These are phyloP conservation scores for Tuber magnatum DNA, from an alignment of 495 filamentous ascomycete species.

Conservation along the genomic window DNA sequence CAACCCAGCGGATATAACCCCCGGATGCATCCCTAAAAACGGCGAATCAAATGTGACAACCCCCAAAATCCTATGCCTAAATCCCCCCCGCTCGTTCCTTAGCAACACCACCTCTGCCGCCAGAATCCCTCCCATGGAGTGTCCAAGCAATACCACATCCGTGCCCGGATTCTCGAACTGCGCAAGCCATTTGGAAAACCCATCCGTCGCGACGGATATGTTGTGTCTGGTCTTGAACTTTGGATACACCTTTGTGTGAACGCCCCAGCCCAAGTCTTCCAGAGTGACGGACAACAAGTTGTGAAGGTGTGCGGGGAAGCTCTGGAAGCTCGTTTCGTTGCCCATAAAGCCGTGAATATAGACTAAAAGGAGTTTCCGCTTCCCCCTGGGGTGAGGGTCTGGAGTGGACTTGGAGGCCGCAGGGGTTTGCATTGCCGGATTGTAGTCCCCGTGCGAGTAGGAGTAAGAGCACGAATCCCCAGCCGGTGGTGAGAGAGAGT, in stretches of 20 bases:
- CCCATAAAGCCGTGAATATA: constrained; percentile 95
- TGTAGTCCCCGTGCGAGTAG: background rate
- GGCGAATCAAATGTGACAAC: constrained; percentile 81
- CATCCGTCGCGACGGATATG: constrained; percentile 64
- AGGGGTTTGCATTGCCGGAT: background rate
- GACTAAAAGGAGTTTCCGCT: constrained; percentile 62
- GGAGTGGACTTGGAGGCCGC: background rate
- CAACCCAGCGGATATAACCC: constrained; percentile 72
- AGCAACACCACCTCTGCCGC: constrained; percentile 70
- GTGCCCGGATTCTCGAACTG: constrained; percentile 67
- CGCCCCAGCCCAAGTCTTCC: constrained; percentile 57
- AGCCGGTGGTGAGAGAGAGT: background rate
- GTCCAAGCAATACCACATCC: constrained; percentile 77
- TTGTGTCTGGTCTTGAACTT: constrained; percentile 75
- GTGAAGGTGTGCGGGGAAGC: constrained; percentile 83
- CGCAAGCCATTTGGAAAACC: constrained; percentile 72
- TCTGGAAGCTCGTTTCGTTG: constrained; percentile 76
- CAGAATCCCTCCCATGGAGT: constrained; percentile 84
- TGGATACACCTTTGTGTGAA: constrained; percentile 89
- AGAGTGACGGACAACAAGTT: constrained; percentile 61
- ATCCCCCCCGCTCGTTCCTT: constrained; percentile 41
- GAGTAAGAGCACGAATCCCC: background rate
- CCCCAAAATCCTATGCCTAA: constrained; percentile 69
- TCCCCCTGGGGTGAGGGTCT: background rate
- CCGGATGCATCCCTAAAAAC: constrained; percentile 81